Evolutionary conservation across 1,284 basidiomycete species (phyloP).

Genomic region (Naganishia sp.): DNA sequence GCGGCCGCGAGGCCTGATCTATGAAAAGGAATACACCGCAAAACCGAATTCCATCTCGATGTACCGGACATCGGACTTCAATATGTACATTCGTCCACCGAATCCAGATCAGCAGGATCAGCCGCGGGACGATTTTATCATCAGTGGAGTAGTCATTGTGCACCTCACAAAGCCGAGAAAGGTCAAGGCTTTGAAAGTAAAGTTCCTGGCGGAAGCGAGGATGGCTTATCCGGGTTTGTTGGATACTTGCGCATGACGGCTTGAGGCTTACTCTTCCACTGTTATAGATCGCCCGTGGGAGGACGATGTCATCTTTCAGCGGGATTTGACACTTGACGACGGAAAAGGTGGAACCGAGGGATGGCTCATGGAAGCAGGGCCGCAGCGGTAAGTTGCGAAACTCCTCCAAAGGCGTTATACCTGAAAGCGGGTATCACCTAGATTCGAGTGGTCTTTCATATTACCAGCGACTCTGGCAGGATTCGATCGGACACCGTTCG

Average conservation of each 20-base stretch:
- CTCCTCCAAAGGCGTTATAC: not conserved
- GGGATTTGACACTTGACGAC: slow-evolving; percentile 28
- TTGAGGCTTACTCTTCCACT: not conserved
- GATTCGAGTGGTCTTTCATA: slow-evolving; percentile 34
- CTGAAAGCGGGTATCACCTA: not conserved
- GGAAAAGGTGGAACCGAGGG: slow-evolving; percentile 16
- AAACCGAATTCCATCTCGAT: slow-evolving; percentile 32
- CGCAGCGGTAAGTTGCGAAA: slow-evolving; percentile 27
- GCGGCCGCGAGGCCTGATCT: slow-evolving; percentile 22
- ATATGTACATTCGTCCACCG: slow-evolving; percentile 31
- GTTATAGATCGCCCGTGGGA: slow-evolving; percentile 30
- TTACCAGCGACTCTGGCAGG: slow-evolving; percentile 28
- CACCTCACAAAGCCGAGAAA: slow-evolving; percentile 33
- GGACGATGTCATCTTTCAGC: slow-evolving; percentile 32
- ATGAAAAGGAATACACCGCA: slow-evolving; percentile 28
- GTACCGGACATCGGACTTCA: slow-evolving; percentile 34
- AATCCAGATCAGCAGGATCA: slow-evolving; percentile 3
- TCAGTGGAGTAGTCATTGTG: slow-evolving; percentile 32
- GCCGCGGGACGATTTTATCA: slow-evolving; percentile 31
- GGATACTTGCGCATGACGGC: not conserved
- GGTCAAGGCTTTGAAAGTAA: slow-evolving; percentile 22
- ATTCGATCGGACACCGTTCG: slow-evolving; percentile 34
- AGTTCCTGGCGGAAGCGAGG: slow-evolving; percentile 30
- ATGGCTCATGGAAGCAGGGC: slow-evolving; percentile 31
- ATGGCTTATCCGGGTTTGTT: slow-evolving; percentile 32